A percentile compares a stretch with the other conserved stretches of the same genome.
Evolutionary conservation across 2,329 filamentous ascomycete genomes (phyloP).

Genomic region (Penicillium freii): DNA sequence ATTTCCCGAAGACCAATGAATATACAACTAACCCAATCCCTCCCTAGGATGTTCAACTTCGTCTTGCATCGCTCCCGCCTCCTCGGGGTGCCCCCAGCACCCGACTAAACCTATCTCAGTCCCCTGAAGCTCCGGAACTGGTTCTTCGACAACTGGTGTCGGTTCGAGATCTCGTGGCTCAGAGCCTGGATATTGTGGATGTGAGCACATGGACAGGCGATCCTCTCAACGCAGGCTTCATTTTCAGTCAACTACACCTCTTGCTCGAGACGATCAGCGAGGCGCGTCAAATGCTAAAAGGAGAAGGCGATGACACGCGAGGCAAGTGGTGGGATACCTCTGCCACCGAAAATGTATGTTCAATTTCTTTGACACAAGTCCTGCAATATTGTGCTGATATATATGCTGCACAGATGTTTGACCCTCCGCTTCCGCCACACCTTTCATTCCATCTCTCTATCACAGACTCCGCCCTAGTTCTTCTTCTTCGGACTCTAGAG

Average conservation of each 20-base stretch:
- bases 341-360: conserved; percentile 57
- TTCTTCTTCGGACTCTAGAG: conserved; percentile 69
- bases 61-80: conserved; percentile 56
- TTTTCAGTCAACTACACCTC: conserved; percentile 58
- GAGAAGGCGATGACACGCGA: conserved; percentile 50
- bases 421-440: conserved; percentile 61
- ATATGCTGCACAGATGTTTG: conserved; percentile 50
- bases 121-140: conserved; percentile 56
- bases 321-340: conserved; percentile 57
- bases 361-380: conserved; percentile 2
- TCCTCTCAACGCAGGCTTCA: conserved; percentile 56
- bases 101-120: conserved; percentile 53
- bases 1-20: neutral
- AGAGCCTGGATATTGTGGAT: conserved; percentile 78
- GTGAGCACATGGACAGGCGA: conserved; percentile 72
- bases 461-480: conserved; percentile 67
- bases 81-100: conserved; percentile 52
- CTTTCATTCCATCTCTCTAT: conserved; percentile 72
- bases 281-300: conserved; percentile 59
- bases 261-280: conserved; percentile 61
- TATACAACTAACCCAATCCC: neutral
- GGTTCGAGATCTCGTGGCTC: conserved; percentile 74
- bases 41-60: conserved; percentile 69
- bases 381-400: conserved; percentile 5
- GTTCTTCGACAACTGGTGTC: conserved; percentile 68